These are phyloP conservation scores for Bryopsis sp. DNA, from an alignment of 139 green algal species.

Conservation along the genomic window DNA sequence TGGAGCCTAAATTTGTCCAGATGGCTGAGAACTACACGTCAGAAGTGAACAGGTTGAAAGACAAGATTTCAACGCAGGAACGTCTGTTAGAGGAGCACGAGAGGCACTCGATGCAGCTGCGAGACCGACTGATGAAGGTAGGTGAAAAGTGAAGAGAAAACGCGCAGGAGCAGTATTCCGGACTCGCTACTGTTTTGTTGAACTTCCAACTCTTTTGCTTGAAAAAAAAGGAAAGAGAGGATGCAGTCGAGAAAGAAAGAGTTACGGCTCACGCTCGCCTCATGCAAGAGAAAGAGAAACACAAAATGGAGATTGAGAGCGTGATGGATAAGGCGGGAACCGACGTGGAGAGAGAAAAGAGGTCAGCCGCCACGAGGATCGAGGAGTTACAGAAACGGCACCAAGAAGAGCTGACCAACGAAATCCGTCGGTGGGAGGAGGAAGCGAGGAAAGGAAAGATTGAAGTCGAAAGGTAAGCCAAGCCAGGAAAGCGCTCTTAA, in stretches of 20 bases:
- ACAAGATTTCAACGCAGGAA: constrained; percentile 1
- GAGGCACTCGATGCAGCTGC: constrained; percentile 2
- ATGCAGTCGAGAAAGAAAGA: constrained; percentile 5
- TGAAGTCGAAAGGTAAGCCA: neutral
- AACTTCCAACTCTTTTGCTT: neutral
- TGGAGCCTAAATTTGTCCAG: constrained; percentile 7
- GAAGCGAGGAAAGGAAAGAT: neutral
- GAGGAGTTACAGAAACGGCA: no score
- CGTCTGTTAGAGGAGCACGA: neutral
- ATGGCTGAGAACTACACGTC: constrained; percentile 8
- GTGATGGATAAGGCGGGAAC: neutral
- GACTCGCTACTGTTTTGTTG: neutral
- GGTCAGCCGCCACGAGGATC: no score
- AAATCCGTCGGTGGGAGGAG: no score
- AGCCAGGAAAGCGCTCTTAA: neutral
- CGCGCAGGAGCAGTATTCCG: no score
- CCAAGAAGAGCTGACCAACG: no score
- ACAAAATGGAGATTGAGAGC: neutral
- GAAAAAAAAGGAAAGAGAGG: neutral
- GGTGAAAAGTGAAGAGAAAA: no score
- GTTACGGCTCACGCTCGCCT: neutral
- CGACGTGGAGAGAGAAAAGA: neutral
- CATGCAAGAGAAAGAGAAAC: neutral
- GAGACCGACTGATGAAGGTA: constrained; percentile 3
- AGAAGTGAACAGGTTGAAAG: neutral